Conservation (phyloP, 306 rosid species). For the Malus fusca region DNA sequence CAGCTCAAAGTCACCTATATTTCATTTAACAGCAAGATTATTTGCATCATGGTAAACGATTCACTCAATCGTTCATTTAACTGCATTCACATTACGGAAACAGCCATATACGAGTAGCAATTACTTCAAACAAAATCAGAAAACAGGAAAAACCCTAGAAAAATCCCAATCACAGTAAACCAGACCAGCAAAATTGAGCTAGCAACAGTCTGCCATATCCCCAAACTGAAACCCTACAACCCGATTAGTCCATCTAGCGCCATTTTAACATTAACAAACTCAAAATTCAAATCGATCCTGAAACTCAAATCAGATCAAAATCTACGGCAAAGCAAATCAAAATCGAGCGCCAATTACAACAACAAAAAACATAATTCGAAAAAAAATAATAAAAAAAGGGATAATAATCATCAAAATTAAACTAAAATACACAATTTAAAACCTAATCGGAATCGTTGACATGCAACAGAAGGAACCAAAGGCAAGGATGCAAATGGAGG, state of each 20-base stretch:
- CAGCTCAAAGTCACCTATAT: not conserved
- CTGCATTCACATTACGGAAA: not conserved
- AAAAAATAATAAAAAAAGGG: not conserved
- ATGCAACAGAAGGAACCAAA: slow-evolving; percentile 24
- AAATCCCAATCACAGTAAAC: not conserved
- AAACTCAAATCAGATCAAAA: not conserved
- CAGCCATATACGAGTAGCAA: not conserved
- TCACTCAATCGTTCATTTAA: not conserved
- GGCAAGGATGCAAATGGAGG: slow-evolving; percentile 9
- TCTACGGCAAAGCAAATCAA: slow-evolving; percentile 22
- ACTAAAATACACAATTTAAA: slow-evolving; percentile 14
- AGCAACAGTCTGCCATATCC: not conserved
- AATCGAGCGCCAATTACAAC: slow-evolving; percentile 12
- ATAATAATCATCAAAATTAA: not conserved
- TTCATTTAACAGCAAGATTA: not conserved
- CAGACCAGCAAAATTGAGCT: not conserved
- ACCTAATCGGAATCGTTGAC: slow-evolving; percentile 24
- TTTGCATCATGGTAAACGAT: not conserved
- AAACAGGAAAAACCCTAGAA: slow-evolving; percentile 7
- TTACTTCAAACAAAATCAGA: not conserved
- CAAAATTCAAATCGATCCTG: not conserved
- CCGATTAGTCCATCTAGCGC: not conserved
- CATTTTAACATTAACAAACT: not conserved
- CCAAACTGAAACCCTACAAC: slow-evolving; percentile 14
- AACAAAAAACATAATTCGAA: not conserved